These are phyloP conservation scores for Colletotrichum echinochloae DNA, from an alignment of 2,329 filamentous ascomycete genomes.

Conservation along the genomic window DNA sequence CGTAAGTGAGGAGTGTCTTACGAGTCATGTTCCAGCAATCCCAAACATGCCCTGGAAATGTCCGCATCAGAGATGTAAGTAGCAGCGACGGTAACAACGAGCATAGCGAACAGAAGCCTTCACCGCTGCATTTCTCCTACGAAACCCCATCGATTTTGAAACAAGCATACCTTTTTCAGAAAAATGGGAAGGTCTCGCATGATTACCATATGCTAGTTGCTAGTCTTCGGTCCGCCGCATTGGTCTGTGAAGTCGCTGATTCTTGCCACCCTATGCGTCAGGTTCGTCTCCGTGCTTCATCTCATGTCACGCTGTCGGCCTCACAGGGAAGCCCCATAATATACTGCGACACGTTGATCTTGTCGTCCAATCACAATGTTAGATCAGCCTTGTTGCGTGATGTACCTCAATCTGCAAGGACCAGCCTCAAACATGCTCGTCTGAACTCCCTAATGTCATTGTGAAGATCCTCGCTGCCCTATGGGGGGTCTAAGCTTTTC, in stretches of 20 bases:
- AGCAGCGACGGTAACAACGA: background rate
- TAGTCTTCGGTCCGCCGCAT: background rate
- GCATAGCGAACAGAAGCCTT: background rate
- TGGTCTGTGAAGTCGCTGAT: background rate
- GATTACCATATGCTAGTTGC: background rate
- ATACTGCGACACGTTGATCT: background rate
- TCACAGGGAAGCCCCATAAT: conserved; percentile 15
- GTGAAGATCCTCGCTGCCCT: conserved; percentile 9
- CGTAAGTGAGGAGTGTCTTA: background rate
- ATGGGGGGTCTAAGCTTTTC: conserved; percentile 8
- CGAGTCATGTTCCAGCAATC: background rate
- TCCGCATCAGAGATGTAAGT: background rate
- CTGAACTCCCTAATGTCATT: conserved; percentile 11
- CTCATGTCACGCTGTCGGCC: conserved; percentile 32
- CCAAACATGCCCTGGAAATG: background rate
- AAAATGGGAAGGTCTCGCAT: no score
- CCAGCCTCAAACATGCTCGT: conserved; percentile 34
- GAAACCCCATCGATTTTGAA: background rate
- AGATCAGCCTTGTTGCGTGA: background rate
- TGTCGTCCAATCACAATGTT: conserved; percentile 28
- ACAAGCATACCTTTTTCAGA: background rate
- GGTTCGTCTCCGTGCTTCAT: conserved; percentile 25
- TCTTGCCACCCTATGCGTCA: conserved; percentile 21
- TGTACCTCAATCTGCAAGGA: conserved; percentile 16
- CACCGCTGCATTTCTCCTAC: background rate